Percentiles rank a stretch among this genome's conserved stretches.
Conservation (phyloP, 2,329 filamentous ascomycete species). For the Dryadomyces quercus-mongolicae region DNA sequence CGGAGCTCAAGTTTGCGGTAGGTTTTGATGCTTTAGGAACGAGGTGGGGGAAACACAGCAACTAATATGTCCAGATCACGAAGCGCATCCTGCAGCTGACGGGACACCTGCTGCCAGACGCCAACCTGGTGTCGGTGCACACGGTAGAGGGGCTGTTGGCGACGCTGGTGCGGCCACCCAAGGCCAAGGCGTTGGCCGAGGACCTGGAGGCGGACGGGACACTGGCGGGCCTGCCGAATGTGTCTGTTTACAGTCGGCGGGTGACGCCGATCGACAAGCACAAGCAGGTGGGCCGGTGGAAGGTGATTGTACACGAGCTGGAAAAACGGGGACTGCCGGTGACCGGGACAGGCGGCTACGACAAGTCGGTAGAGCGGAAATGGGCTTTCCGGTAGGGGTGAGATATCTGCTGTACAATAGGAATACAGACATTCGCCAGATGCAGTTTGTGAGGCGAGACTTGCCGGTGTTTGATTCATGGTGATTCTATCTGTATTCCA, state of each 20-base stretch:
- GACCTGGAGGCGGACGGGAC: slow-evolving; percentile 35
- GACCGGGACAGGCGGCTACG: slow-evolving; percentile 15
- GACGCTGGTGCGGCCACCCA: slow-evolving; percentile 39
- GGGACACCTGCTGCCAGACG: slow-evolving; percentile 64
- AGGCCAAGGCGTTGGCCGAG: slow-evolving; percentile 51
- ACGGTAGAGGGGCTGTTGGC: slow-evolving; percentile 43
- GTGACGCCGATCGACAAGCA: slow-evolving; percentile 63
- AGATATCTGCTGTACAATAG: not conserved
- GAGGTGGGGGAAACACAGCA: not conserved
- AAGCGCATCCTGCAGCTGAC: slow-evolving; percentile 75
- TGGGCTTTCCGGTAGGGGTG: slow-evolving; percentile 8
- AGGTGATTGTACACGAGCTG: slow-evolving; percentile 22
- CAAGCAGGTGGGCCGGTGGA: slow-evolving; percentile 32
- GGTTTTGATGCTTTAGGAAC: slow-evolving; percentile 19
- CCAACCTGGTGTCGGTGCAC: slow-evolving; percentile 43
- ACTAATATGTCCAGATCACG: slow-evolving; percentile 44
- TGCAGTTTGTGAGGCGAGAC: too few relatives aligned
- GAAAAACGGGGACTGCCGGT: slow-evolving; percentile 17
- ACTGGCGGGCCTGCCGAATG: slow-evolving; percentile 51
- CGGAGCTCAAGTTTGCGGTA: slow-evolving; percentile 61
- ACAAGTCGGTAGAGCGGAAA: slow-evolving; percentile 12
- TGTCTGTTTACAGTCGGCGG: slow-evolving; percentile 52
- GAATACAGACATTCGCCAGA: too few relatives aligned
- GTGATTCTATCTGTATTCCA: too few relatives aligned
- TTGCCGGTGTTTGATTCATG: too few relatives aligned